A percentile compares a stretch with the other conserved stretches of the same genome.
Evolutionary conservation across 495 filamentous ascomycete genomes (phyloP).

Genomic region (Xylaria scruposa): DNA sequence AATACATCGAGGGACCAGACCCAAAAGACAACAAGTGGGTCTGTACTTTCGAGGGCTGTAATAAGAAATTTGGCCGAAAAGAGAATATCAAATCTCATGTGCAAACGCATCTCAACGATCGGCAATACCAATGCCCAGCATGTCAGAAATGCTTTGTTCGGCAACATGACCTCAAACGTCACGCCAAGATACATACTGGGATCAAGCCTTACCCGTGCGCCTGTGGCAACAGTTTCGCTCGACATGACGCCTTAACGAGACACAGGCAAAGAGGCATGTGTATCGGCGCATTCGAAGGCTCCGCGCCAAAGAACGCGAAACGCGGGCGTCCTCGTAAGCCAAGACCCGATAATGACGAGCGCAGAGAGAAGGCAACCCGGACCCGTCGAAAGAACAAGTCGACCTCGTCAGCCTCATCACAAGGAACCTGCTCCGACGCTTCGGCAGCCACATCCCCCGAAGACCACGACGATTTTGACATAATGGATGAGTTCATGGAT

Average conservation of each 20-base stretch:
- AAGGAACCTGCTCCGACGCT: conserved; percentile 57
- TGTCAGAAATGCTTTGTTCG: conserved; percentile 95
- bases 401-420: conserved; percentile 53
- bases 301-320: conserved; percentile 67
- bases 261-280: conserved; percentile 96
- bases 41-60: conserved; percentile 81
- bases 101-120: conserved; percentile 94
- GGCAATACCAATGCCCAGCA: conserved; percentile 86
- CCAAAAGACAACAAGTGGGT: conserved; percentile 79
- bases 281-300: conserved; percentile 85
- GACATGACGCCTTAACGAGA: conserved; percentile 92
- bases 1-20: conserved; percentile 83
- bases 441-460: conserved; percentile 54
- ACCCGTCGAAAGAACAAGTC: conserved; percentile 59
- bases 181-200: conserved; percentile 94
- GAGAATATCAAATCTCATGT: conserved; percentile 99
- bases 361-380: conserved; percentile 67
- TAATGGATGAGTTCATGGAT: conserved; percentile 57
- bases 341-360: conserved; percentile 63
- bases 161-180: conserved; percentile 94
- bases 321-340: conserved; percentile 57
- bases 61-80: conserved; percentile 85
- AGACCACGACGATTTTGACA: conserved; percentile 47
- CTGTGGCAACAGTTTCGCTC: conserved; percentile 88
- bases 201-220: conserved; percentile 91